Evolutionary conservation across 2,329 filamentous ascomycete genomes (phyloP).

Genomic region (Colletotrichum sidae): DNA sequence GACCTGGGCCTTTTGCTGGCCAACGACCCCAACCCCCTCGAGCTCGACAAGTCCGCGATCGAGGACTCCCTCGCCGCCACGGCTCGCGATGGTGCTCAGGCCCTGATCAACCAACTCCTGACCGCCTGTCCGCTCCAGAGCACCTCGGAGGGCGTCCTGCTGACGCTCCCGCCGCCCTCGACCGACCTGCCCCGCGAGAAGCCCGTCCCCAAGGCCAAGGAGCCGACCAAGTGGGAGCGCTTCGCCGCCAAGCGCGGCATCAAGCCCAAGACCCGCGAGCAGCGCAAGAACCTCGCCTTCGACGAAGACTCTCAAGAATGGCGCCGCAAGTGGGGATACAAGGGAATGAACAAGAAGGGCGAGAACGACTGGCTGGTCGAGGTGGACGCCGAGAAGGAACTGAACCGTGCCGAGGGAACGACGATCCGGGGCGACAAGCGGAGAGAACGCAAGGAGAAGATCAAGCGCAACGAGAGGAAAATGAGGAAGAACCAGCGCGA

Average conservation of each 20-base stretch:
- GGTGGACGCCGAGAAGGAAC: constrained; percentile 82
- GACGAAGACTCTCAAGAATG: constrained; percentile 88
- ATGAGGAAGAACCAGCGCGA: constrained; percentile 74
- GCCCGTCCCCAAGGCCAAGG: constrained; percentile 83
- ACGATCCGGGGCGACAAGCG: constrained; percentile 72
- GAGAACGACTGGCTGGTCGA: constrained; percentile 92
- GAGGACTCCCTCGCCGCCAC: constrained; percentile 78
- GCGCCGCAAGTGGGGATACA: constrained; percentile 95
- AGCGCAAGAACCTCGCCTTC: constrained; percentile 79
- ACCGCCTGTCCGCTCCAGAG: constrained; percentile 85
- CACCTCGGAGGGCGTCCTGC: constrained; percentile 76
- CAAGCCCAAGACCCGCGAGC: constrained; percentile 85
- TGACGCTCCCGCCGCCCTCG: constrained; percentile 77
- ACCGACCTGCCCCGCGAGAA: constrained; percentile 91
- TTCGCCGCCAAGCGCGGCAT: constrained; percentile 99
- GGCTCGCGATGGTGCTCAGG: constrained; percentile 91
- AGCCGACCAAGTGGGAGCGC: constrained; percentile 92
- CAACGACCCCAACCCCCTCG: constrained; percentile 87
- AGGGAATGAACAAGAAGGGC: constrained; percentile 86
- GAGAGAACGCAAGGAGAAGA: constrained; percentile 74
- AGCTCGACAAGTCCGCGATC: constrained; percentile 62
- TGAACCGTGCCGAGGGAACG: constrained; percentile 70
- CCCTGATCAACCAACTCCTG: constrained; percentile 93
- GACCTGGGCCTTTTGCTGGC: constrained; percentile 90
- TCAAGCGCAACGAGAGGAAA: constrained; percentile 77